Evolutionary conservation across 108 stramenopile genomes (phyloP), one percentile per base, ranked within the genome.

Genomic region (Mediolabrus comicus): DNA sequence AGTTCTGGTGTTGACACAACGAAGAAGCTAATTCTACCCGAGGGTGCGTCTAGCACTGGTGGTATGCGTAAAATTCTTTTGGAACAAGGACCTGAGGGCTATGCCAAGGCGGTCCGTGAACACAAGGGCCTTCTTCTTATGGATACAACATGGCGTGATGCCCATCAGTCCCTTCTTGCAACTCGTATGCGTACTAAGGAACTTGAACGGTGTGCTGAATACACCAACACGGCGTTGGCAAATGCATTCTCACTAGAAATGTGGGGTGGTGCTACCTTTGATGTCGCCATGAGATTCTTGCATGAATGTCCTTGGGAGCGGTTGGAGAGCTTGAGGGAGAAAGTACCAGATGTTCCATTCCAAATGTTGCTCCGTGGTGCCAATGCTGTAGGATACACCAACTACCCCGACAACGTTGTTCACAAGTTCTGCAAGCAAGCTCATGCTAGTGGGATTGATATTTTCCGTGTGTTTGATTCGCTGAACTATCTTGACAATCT

Each of bases 251-350:
- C 85, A 10, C 67, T 98, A 3, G 97, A 98, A 76, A 89, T 83
- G 85, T 98, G 97, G 97, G 97, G 97, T 38, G 97, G 96, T 35
- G 98, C 98, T 13, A 98, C 98, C 31, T 98, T 98, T 33, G 98
- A 98, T 79, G 93, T 95, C 14, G 79, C 88, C 46, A 91, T 95
- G 91, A 71, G 94, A n/a, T 95, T 92, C 77, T 58, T 90, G 60
- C 62, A 88, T 49, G 91, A 95, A 67, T 89, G 88, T 59, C 94
- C 94, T 30, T 95, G 94, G 94, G 91, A 90, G 38, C 67, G 87
- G n/a, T 65, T 90, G 12, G 80, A 71, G 5, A 59, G 61, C 27
- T 61, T 95, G 28, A 71, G 92, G 11, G 89, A 86, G 61, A 85
- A 77, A 13, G 83, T 84, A 43, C 93, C 93, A 14, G 76, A 92